Conservation (phyloP, 345 rosid species). For the Salix purpurea region DNA sequence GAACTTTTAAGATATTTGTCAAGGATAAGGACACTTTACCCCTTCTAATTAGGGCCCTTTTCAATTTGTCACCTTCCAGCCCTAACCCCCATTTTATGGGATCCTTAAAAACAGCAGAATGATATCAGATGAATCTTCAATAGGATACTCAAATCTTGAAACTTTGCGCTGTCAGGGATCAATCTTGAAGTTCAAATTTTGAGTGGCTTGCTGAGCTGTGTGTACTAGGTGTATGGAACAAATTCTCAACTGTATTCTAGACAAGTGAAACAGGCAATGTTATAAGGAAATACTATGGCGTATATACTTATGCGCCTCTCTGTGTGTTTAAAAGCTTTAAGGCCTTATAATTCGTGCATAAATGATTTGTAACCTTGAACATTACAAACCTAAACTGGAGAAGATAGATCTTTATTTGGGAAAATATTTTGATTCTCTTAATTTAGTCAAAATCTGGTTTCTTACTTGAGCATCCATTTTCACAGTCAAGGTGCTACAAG, state of each 20-base stretch:
- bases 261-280: neutral
- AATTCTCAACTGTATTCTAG: neutral
- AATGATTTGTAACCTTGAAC: neutral
- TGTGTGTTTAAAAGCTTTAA: neutral
- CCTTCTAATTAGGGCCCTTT: neutral
- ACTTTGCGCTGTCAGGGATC: neutral
- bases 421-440: neutral
- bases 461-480: constrained; percentile 11
- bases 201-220: neutral
- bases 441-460: neutral
- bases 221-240: neutral
- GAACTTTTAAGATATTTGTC: neutral
- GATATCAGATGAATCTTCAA: neutral
- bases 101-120: neutral
- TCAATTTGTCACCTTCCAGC: neutral
- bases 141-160: neutral
- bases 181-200: neutral
- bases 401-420: neutral
- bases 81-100: neutral
- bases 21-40: neutral
- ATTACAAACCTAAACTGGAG: neutral
- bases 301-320: neutral
- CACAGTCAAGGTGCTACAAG: constrained; percentile 72
- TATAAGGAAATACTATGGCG: neutral
- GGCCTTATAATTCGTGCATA: neutral